Evolutionary conservation across 768 basidiomycete species (phyloP).

Genomic region (Calvatia gigantea): DNA sequence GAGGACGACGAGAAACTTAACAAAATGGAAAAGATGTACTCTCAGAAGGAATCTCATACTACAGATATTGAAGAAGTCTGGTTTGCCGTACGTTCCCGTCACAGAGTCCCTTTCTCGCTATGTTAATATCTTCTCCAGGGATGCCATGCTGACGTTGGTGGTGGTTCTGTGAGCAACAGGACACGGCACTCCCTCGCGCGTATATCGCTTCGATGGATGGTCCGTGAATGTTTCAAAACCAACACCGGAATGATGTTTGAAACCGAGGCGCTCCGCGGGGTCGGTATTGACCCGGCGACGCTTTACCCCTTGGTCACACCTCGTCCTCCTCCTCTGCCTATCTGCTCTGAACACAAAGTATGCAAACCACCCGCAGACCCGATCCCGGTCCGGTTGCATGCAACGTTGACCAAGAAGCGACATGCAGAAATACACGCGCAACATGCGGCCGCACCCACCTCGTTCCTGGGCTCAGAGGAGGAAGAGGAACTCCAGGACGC

Average conservation of each 20-base stretch:
- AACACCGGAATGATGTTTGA: conserved; percentile 62
- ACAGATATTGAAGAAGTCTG: conserved; percentile 63
- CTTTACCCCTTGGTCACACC: conserved; percentile 39
- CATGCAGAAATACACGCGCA: conserved; percentile 16
- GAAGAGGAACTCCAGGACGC: conserved; percentile 63
- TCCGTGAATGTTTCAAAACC: conserved; percentile 63
- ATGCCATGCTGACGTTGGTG: conserved; percentile 54
- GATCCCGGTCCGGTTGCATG: conserved; percentile 21
- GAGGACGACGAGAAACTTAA: conserved; percentile 24
- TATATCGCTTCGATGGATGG: conserved; percentile 66
- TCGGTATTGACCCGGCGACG: conserved; percentile 47
- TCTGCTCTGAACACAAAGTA: conserved; percentile 19
- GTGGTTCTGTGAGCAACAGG: conserved; percentile 49
- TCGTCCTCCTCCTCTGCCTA: conserved; percentile 33
- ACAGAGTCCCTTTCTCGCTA: background rate
- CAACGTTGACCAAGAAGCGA: conserved; percentile 18
- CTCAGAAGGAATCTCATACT: conserved; percentile 22
- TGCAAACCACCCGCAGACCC: conserved; percentile 21
- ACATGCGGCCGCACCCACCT: conserved; percentile 4
- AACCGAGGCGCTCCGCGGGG: conserved; percentile 36
- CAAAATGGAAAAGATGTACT: conserved; percentile 30
- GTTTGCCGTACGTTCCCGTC: conserved; percentile 44
- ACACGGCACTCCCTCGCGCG: conserved; percentile 46
- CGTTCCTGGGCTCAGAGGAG: conserved; percentile 43
- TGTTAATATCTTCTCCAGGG: conserved; percentile 25